These are phyloP conservation scores for Yamadazyma blattariae DNA, from an alignment of 1,139 yeast genomes.

Conservation along the genomic window DNA sequence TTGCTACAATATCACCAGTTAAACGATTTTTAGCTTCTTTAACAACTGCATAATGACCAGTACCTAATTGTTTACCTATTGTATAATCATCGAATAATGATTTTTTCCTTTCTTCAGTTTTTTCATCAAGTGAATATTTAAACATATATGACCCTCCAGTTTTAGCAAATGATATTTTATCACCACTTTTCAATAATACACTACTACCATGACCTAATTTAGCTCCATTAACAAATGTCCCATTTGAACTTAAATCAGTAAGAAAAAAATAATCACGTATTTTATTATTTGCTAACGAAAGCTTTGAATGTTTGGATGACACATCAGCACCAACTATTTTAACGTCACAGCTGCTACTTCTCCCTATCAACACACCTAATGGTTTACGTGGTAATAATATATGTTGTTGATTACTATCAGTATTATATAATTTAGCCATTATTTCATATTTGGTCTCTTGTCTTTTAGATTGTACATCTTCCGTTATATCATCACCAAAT, in stretches of 20 bases:
- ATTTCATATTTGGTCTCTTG: slow-evolving; percentile 18
- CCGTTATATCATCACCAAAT: slow-evolving; percentile 10
- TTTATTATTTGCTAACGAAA: slow-evolving; percentile 36
- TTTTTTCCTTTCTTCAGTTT: slow-evolving; percentile 13
- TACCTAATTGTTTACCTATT: slow-evolving; percentile 60
- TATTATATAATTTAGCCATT: slow-evolving; percentile 34
- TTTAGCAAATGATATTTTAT: slow-evolving; percentile 60
- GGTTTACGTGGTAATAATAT: slow-evolving; percentile 34
- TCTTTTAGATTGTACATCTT: slow-evolving; percentile 14
- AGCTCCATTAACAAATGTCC: slow-evolving; percentile 62
- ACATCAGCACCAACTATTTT: slow-evolving; percentile 56
- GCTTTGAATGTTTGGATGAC: slow-evolving; percentile 63
- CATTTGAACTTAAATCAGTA: slow-evolving; percentile 64
- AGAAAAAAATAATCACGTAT: slow-evolving; percentile 43
- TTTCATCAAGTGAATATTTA: slow-evolving; percentile 35
- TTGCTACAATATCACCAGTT: slow-evolving; percentile 66
- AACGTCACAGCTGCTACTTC: slow-evolving; percentile 65
- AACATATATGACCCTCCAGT: slow-evolving; percentile 55
- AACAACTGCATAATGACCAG: slow-evolving; percentile 79
- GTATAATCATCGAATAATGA: slow-evolving; percentile 62
- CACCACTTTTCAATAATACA: slow-evolving; percentile 58
- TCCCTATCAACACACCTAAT: slow-evolving; percentile 45
- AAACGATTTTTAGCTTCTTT: slow-evolving; percentile 60
- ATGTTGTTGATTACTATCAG: slow-evolving; percentile 28
- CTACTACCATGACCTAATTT: slow-evolving; percentile 48